A percentile compares a stretch with the other conserved stretches of the same genome.
These are phyloP conservation scores for Plasmodium vivax DNA, from an alignment of 169 alveolate genomes.

Conservation along the genomic window DNA sequence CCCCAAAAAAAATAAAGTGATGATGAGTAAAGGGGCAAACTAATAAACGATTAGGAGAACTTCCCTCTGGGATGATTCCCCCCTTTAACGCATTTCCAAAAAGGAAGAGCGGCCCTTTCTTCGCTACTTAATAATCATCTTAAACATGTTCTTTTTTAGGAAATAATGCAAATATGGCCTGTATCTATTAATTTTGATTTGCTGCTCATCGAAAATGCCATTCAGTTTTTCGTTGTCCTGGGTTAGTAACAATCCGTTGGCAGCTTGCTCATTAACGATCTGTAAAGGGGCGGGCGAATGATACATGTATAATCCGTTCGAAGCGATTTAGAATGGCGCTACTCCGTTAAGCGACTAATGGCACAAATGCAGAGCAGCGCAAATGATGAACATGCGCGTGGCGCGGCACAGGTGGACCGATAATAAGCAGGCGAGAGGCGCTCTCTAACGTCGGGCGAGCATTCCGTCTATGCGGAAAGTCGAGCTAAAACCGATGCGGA, in stretches of 20 bases:
- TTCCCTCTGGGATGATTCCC: background rate
- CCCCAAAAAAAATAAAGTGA: background rate
- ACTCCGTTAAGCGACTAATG: background rate
- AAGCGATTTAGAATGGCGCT: background rate
- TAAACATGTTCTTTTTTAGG: constrained; percentile 40
- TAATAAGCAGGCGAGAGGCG: background rate
- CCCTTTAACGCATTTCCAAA: background rate
- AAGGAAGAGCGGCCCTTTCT: background rate
- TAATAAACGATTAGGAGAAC: background rate
- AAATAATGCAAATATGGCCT: constrained; percentile 72
- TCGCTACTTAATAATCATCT: constrained; percentile 32
- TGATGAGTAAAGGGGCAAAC: background rate
- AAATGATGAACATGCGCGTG: background rate
- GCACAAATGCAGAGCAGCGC: background rate
- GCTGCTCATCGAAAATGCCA: constrained; percentile 71
- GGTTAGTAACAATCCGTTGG: constrained; percentile 66
- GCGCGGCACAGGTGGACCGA: background rate
- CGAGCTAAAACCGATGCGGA: background rate
- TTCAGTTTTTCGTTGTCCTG: constrained; percentile 75
- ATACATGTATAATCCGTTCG: background rate
- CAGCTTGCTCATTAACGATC: constrained; percentile 74
- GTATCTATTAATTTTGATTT: constrained; percentile 70
- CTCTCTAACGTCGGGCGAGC: background rate
- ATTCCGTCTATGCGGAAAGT: background rate
- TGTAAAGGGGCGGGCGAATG: constrained; percentile 7